Evolutionary conservation across 2,329 filamentous ascomycete genomes (phyloP), one percentile per base, ranked within the genome.

Genomic region (Colletotrichum melonis): DNA sequence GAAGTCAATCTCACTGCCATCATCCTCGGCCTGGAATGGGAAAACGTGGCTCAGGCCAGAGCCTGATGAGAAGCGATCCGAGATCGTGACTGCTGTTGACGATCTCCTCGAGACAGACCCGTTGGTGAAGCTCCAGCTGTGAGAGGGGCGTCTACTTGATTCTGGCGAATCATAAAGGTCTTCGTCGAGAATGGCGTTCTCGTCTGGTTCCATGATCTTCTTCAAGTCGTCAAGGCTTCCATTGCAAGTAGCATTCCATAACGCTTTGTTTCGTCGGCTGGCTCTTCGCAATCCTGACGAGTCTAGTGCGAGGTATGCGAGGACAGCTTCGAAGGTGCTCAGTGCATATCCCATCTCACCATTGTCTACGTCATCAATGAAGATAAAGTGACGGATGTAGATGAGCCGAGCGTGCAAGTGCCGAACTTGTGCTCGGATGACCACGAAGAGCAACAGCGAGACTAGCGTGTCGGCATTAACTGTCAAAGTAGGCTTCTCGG

Each of bases 321-420:
- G 83, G 0, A 99, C 97, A 7, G 95, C 97, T 82, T 99, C 97
- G 73, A 98, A 94, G 0, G 97, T 99, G 82, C 96, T 98, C 63
- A 99, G 83, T 0, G 96, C 95, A 82, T 99, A 99, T 9, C 97
- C 97, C 87, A 97, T 93, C 83, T 99, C 97, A 62, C 97, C 97
- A 74, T 92, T 97, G 76, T 99, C 97, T 9, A 99, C 95, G 83
- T 99, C 97, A 78, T 98, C 97, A 63, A 98, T 95, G 82, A 98
- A 99, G 76, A 98, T 97, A 80, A 98, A 99, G 79, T 97, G 95
- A 56, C 96, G 93, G 88, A 98, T 98, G 81, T 98, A 99, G n/a
- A 93, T 88, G 59, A 99, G 85, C 24, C 96, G 90, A 3, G 97
- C 95, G 78, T 98, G 94, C 9, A 99, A 86, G 82, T 98, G 93